Conservation (phyloP, 495 filamentous ascomycete genomes). For the Aspergillus haitiensis region DNA sequence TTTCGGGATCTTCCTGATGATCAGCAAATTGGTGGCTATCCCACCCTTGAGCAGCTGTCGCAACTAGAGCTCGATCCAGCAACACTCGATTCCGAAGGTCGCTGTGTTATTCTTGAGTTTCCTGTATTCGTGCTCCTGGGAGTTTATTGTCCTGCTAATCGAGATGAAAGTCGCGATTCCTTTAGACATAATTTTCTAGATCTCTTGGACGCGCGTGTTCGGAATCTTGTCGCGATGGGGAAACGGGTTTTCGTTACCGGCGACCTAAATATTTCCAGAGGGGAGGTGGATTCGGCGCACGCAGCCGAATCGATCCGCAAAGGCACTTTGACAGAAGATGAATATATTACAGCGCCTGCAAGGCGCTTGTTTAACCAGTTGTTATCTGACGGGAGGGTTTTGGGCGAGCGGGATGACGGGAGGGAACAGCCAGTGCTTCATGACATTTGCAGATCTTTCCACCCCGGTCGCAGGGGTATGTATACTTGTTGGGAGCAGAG, state of each 20-base stretch:
- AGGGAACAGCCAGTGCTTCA: constrained; percentile 74
- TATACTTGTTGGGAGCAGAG: constrained; percentile 93
- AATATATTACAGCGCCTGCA: constrained; percentile 73
- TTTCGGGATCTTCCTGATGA: constrained; percentile 75
- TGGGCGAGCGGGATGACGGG: constrained; percentile 67
- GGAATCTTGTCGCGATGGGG: constrained; percentile 77
- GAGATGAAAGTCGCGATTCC: constrained; percentile 78
- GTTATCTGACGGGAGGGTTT: constrained; percentile 67
- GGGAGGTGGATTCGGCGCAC: constrained; percentile 71
- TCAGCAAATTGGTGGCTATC: constrained; percentile 93
- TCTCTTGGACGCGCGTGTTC: constrained; percentile 75
- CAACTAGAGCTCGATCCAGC: constrained; percentile 62
- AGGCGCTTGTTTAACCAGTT: constrained; percentile 84
- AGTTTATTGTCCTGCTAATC: constrained; percentile 83
- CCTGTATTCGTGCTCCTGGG: constrained; percentile 92
- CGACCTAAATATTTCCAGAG: constrained; percentile 84
- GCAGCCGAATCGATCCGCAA: constrained; percentile 69
- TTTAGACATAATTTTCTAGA: constrained; percentile 81
- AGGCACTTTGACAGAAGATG: constrained; percentile 60
- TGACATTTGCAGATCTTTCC: constrained; percentile 84
- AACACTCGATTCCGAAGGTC: constrained; percentile 84
- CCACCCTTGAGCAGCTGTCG: constrained; percentile 62
- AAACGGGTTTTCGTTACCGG: constrained; percentile 84
- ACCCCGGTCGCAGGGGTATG: constrained; percentile 80
- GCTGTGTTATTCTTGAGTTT: constrained; percentile 91